Percentiles rank a stretch among this genome's conserved stretches.
phyloP scores from a whole-genome alignment of 345 rosid genomes.

The Angophora floribunda region DNA sequence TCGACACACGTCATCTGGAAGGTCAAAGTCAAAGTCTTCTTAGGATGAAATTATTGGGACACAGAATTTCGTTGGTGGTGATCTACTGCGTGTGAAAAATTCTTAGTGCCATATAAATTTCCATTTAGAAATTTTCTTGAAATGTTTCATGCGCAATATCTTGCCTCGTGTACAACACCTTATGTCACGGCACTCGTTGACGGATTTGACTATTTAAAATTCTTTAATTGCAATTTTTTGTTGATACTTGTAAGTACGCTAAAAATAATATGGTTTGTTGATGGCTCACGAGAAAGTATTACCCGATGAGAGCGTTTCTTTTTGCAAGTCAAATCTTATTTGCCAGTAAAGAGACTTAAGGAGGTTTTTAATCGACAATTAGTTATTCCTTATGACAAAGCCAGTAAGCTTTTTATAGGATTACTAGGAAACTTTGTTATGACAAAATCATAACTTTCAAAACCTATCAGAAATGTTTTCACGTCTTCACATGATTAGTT shows the following conservation, averaged over 20 bases:
- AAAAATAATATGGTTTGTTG: not conserved
- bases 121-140: not conserved
- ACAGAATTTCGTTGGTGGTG: not conserved
- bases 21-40: not conserved
- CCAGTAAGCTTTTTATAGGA: not conserved
- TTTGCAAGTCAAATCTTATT: not conserved
- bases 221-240: not conserved
- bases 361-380: not conserved
- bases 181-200: not conserved
- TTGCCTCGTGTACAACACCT: not conserved
- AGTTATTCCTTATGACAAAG: not conserved
- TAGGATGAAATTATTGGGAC: not conserved
- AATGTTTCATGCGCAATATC: accelerated
- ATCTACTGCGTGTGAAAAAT: not conserved
- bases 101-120: not conserved
- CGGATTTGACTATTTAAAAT: accelerated
- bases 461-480: too few species aligned
- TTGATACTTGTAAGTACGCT: not conserved
- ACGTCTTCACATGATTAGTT: accelerated
- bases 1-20: accelerated
- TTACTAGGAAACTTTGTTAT: not conserved
- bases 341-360: accelerated
- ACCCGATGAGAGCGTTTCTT: accelerated
- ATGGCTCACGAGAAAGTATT: not conserved
- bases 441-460: not conserved